phyloP scores from a whole-genome alignment of 225 moss, liverwort and hornwort genomes.

The Takakia lepidozioides region DNA sequence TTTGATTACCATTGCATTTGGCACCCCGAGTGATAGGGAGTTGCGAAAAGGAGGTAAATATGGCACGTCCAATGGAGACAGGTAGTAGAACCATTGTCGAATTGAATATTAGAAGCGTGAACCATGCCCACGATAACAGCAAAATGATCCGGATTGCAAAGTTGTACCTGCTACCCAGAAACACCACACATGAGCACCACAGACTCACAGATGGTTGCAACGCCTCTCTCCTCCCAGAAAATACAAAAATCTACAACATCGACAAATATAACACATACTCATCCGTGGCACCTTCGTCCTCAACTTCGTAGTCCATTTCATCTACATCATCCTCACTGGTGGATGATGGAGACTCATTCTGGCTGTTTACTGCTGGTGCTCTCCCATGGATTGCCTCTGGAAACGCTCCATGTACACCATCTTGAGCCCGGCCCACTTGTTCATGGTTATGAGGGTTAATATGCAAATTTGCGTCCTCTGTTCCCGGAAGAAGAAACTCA shows the following conservation, averaged over 20 bases:
- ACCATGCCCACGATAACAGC: constrained; percentile 78
- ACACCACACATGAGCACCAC: too few species aligned
- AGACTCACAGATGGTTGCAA: constrained; percentile 28
- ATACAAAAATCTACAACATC: too few species aligned
- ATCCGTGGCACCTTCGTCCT: constrained; percentile 18
- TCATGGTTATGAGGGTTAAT: constrained; percentile 18
- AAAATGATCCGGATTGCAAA: constrained; percentile 71
- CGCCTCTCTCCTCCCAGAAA: constrained; percentile 13
- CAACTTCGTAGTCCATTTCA: constrained; percentile 8
- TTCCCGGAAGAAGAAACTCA: constrained; percentile 75
- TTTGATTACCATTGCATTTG: constrained; percentile 97
- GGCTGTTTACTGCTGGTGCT: not conserved
- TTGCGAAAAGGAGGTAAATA: constrained; percentile 72
- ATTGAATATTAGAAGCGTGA: constrained; percentile 74
- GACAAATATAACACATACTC: too few species aligned
- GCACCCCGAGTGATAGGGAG: constrained; percentile 85
- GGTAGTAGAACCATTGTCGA: constrained; percentile 82
- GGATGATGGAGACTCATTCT: not conserved
- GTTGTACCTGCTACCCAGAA: constrained; percentile 46
- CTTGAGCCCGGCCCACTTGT: constrained; percentile 3
- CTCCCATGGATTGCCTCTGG: constrained; percentile 8
- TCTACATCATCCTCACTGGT: not conserved
- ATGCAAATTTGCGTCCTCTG: constrained; percentile 39
- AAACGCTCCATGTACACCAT: constrained; percentile 6
- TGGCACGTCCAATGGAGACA: constrained; percentile 76